These are phyloP conservation scores for Psidium guajava DNA, from an alignment of 345 rosid species.

Conservation along the genomic window DNA sequence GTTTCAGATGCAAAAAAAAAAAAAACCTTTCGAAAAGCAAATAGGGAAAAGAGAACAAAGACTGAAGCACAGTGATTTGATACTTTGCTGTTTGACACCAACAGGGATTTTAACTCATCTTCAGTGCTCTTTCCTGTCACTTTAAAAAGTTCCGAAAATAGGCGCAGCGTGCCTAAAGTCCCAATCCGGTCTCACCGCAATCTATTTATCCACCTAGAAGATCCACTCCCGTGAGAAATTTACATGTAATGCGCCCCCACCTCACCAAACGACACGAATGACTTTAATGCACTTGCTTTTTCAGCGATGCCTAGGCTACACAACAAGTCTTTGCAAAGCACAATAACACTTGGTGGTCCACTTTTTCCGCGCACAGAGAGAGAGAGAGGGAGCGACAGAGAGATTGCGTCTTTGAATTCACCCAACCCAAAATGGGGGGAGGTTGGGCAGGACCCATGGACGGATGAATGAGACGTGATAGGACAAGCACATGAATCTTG, in stretches of 20 bases:
- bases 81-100: background rate
- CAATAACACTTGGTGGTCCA: background rate
- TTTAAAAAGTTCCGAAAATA: background rate
- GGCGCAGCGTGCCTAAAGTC: background rate
- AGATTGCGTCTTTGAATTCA: background rate
- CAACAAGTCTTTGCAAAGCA: background rate
- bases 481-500: background rate
- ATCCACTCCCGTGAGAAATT: background rate
- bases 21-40: background rate
- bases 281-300: background rate
- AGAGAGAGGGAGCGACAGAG: background rate
- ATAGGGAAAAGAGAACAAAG: background rate
- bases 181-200: background rate
- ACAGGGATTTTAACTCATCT: background rate
- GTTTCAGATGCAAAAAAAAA: background rate
- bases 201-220: background rate
- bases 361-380: background rate
- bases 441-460: background rate
- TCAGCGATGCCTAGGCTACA: background rate
- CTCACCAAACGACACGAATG: background rate
- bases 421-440: background rate
- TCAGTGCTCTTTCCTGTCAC: background rate
- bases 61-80: background rate
- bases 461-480: background rate
- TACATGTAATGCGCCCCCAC: background rate